Conservation (phyloP, 495 filamentous ascomycete genomes). For the Tetracladium setigerum region DNA sequence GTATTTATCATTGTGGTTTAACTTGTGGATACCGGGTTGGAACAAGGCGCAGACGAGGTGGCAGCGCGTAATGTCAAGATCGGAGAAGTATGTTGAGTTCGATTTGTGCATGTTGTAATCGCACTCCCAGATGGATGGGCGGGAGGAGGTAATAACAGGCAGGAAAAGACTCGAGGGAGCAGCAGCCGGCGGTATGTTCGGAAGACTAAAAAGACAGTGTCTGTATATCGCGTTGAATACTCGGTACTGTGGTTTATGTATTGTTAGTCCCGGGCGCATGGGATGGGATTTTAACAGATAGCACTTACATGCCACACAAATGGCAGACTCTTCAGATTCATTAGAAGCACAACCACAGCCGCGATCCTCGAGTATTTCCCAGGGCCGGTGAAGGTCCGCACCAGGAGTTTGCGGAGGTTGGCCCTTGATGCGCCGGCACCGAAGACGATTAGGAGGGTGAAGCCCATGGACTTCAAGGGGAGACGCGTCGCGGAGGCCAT, state of each 20-base stretch:
- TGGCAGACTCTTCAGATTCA: slow-evolving; percentile 68
- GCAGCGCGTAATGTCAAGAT: slow-evolving; percentile 65
- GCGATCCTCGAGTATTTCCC: slow-evolving; percentile 40
- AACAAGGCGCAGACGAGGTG: slow-evolving; percentile 52
- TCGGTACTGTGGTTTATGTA: slow-evolving; percentile 40
- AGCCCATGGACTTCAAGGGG: slow-evolving; percentile 29
- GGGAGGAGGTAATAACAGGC: slow-evolving; percentile 51
- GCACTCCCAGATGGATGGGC: slow-evolving; percentile 56
- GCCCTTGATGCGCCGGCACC: slow-evolving; percentile 31
- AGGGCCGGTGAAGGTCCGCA: slow-evolving; percentile 40
- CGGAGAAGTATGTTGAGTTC: slow-evolving; percentile 77
- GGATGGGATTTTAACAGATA: neutral
- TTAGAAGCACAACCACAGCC: slow-evolving; percentile 42
- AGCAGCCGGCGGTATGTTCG: slow-evolving; percentile 25
- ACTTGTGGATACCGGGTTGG: slow-evolving; percentile 33
- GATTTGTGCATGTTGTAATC: slow-evolving; percentile 85
- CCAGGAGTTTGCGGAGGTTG: slow-evolving; percentile 26
- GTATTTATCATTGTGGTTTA: slow-evolving; percentile 31
- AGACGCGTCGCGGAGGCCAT: slow-evolving; percentile 37
- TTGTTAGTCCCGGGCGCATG: slow-evolving; percentile 2
- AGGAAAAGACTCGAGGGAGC: slow-evolving; percentile 45
- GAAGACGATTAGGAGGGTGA: slow-evolving; percentile 29
- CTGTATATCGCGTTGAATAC: slow-evolving; percentile 54
- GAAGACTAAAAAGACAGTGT: slow-evolving; percentile 44
- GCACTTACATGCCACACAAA: slow-evolving; percentile 64